Conservation (phyloP, 768 basidiomycete genomes). For the Mycena epipterygia region DNA sequence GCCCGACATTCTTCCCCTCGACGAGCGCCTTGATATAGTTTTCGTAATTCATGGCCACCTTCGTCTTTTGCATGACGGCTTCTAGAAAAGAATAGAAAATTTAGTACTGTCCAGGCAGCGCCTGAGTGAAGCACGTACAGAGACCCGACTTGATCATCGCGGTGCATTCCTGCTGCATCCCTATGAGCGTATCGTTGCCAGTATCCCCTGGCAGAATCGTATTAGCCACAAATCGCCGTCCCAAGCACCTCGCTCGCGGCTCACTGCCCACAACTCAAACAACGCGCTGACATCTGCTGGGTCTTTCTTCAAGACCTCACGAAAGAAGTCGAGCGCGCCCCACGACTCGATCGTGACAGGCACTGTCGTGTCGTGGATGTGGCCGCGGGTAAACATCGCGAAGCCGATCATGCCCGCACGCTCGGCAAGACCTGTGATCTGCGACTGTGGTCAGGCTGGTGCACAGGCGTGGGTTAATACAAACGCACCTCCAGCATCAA, state of each 20-base stretch:
- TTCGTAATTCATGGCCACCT: not conserved
- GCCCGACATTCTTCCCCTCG: no score
- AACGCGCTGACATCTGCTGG: no score
- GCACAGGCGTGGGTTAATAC: not conserved
- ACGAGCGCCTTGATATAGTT: no score
- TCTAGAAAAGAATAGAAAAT: not conserved
- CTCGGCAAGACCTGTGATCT: not conserved
- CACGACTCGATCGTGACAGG: not conserved
- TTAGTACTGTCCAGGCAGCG: not conserved
- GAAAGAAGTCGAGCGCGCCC: not conserved
- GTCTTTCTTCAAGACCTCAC: no score
- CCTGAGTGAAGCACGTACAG: not conserved
- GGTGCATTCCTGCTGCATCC: not conserved
- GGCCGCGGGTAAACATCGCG: no score
- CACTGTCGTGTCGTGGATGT: not conserved
- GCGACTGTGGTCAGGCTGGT: not conserved
- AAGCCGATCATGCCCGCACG: not conserved
- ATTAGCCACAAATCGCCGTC: not conserved
- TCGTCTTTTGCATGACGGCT: not conserved
- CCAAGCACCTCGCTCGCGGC: not conserved
- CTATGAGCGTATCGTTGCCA: not conserved
- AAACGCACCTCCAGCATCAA: not conserved
- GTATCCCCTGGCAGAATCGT: not conserved
- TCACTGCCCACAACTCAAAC: no score
- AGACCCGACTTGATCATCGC: not conserved